Conservation (phyloP, 306 rosid species). For the Delonix regia region DNA sequence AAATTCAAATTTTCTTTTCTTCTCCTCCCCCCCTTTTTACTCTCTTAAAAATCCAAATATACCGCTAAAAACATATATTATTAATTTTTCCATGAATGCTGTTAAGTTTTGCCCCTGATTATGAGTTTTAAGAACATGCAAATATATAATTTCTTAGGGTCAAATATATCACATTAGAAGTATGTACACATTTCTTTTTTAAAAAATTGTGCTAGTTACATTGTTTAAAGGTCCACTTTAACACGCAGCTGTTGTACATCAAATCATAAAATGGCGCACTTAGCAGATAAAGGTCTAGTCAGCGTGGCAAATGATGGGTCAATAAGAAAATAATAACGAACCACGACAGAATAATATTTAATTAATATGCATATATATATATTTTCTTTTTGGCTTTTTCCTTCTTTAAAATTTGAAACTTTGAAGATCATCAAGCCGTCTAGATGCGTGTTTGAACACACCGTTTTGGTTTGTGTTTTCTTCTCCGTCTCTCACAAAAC, state of each 20-base stretch:
- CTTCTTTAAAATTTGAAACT: not conserved
- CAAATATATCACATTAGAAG: not conserved
- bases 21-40: too few relatives aligned
- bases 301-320: not conserved
- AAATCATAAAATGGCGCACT: not conserved
- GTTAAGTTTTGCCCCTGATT: not conserved
- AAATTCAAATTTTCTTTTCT: too few relatives aligned
- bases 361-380: not conserved
- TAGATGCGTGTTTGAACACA: conserved; percentile 43
- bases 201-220: not conserved
- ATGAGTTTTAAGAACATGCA: not conserved
- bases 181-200: not conserved
- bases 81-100: not conserved
- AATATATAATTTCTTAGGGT: too few relatives aligned
- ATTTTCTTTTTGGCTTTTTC: not conserved
- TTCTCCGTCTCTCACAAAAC: not conserved
- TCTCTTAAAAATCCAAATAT: too few relatives aligned
- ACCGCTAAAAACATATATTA: not conserved
- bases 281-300: not conserved
- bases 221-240: not conserved
- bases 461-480: not conserved
- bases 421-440: conserved; percentile 39
- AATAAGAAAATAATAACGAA: not conserved
- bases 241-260: not conserved
- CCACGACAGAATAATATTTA: not conserved